A percentile compares a stretch with the other conserved stretches of the same genome.
phyloP scores from a whole-genome alignment of 164 flowering plant species.

The Aristolochia contorta region DNA sequence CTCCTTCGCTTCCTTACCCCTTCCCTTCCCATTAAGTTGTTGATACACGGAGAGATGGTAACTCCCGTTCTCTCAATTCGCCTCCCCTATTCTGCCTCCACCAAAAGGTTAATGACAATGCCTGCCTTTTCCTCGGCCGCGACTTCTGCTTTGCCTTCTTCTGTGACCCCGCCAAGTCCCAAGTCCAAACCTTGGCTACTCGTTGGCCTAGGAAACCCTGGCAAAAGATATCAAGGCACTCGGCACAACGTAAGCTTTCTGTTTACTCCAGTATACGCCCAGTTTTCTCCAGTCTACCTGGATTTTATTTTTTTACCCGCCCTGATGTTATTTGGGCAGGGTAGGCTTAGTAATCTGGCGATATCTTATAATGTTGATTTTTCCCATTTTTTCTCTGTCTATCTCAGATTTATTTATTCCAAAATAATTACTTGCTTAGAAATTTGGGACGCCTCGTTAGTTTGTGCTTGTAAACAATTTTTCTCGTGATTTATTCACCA shows the following conservation, averaged over 20 bases:
- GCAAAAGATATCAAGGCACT: constrained; percentile 57
- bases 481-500: no score
- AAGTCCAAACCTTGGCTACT: constrained; percentile 61
- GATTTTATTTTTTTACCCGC: not conserved
- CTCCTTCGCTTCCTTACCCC: no score
- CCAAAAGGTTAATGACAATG: not conserved
- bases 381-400: not conserved
- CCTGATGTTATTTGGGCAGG: not conserved
- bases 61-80: not conserved
- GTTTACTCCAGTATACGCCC: not conserved
- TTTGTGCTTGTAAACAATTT: no score
- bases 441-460: no score
- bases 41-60: not conserved
- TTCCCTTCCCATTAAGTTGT: no score
- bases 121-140: not conserved
- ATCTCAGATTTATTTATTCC: no score
- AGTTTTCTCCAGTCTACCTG: not conserved
- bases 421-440: no score
- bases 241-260: constrained; percentile 58
- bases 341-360: not conserved
- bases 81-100: not conserved
- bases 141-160: not conserved
- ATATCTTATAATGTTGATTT: not conserved
- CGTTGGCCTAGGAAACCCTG: constrained; percentile 90
- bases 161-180: not conserved